A percentile compares a stretch with the other conserved stretches of the same genome.
Evolutionary conservation across 208 protist genomes (phyloP).

Genomic region (Crithidia bombi): DNA sequence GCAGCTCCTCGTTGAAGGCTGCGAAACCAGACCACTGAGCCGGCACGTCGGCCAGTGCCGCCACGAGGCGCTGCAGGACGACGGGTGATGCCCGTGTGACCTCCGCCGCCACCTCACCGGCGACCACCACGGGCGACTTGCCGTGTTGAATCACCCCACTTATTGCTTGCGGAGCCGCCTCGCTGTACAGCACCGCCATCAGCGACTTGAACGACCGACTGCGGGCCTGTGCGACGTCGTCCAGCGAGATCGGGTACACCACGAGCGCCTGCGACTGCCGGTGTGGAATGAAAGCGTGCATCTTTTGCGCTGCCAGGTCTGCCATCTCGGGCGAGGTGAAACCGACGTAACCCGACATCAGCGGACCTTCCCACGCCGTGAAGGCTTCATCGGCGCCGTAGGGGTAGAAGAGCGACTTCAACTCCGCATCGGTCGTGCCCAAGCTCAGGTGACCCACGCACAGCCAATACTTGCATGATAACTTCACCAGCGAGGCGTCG

Average conservation of each 20-base stretch:
- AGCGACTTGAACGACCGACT: conserved; percentile 36
- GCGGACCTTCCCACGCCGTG: conserved; percentile 42
- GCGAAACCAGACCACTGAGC: conserved; percentile 32
- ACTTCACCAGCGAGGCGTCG: conserved; percentile 25
- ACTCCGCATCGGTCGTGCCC: conserved; percentile 50
- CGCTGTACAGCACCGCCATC: conserved; percentile 36
- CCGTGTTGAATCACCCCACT: conserved; percentile 34
- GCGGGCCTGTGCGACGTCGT: conserved; percentile 60
- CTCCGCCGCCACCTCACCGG: conserved; percentile 56
- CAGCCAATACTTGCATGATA: conserved; percentile 65
- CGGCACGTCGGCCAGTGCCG: conserved; percentile 40
- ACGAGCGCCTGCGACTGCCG: conserved; percentile 66
- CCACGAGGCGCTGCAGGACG: conserved; percentile 50
- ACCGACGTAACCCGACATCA: conserved; percentile 70
- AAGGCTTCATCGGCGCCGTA: conserved; percentile 86
- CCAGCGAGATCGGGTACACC: conserved; percentile 46
- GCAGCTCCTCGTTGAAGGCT: conserved; percentile 67
- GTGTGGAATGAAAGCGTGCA: conserved; percentile 84
- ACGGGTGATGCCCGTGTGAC: conserved; percentile 42
- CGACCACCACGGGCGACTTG: conserved; percentile 33
- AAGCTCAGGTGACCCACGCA: conserved; percentile 60
- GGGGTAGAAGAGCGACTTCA: conserved; percentile 84
- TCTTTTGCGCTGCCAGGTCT: conserved; percentile 70
- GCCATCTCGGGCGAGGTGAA: conserved; percentile 77
- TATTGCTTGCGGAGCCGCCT: conserved; percentile 32